phyloP scores from a whole-genome alignment of 345 rosid genomes.

The Gossypium anomalum region DNA sequence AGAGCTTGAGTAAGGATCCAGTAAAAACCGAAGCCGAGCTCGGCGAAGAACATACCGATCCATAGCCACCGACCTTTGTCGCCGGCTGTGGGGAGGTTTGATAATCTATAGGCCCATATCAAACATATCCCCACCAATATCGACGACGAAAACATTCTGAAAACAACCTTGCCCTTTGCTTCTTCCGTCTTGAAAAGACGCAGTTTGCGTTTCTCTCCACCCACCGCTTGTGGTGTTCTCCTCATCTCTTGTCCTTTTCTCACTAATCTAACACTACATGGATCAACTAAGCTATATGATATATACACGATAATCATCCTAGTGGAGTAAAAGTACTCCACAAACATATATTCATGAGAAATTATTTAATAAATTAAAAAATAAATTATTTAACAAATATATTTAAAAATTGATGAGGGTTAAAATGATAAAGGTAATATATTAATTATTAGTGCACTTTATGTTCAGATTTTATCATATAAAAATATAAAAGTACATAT shows the following conservation, averaged over 20 bases:
- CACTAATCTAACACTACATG: too few relatives aligned
- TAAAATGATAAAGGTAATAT: too few relatives aligned
- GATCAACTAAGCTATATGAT: too few relatives aligned
- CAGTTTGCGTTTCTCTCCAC: neutral
- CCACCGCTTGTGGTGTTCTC: neutral
- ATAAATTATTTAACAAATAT: too few relatives aligned
- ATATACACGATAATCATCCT: neutral
- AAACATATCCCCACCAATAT: conserved; percentile 31
- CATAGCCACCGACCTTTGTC: conserved; percentile 27
- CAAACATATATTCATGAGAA: too few relatives aligned
- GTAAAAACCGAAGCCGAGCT: conserved; percentile 43
- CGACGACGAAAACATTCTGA: conserved; percentile 28
- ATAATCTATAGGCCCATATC: conserved; percentile 35
- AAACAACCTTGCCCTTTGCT: conserved; percentile 25
- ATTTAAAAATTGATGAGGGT: too few relatives aligned
- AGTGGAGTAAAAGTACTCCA: too few relatives aligned
- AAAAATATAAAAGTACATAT: too few relatives aligned
- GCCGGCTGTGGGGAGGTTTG: conserved; percentile 21
- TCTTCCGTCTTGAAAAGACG: conserved; percentile 18
- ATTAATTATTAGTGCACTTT: too few relatives aligned
- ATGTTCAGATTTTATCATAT: too few relatives aligned
- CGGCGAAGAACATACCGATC: conserved; percentile 41
- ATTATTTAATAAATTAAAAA: too few relatives aligned
- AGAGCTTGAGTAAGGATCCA: conserved; percentile 44
- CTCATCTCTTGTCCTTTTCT: neutral